These are phyloP conservation scores for Pinus tabuliformis DNA, from an alignment of 75 land plant genomes.

Conservation along the genomic window DNA sequence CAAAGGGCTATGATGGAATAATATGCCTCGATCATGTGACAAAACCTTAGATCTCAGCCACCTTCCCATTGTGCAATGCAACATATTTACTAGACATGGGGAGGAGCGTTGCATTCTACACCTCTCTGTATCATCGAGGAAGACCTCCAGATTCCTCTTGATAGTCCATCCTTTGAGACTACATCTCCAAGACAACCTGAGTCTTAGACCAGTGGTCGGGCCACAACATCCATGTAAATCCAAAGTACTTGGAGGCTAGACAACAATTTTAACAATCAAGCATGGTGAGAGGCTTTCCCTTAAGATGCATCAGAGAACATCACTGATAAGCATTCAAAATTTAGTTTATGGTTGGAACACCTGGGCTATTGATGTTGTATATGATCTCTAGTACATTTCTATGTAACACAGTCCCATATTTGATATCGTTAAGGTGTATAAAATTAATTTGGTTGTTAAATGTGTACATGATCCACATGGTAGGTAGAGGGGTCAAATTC, in stretches of 20 bases:
- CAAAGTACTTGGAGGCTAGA: constrained; percentile 79
- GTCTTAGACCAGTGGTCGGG: constrained; percentile 51
- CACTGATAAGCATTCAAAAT: background rate
- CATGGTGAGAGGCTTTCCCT: constrained; percentile 17
- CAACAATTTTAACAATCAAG: constrained; percentile 39
- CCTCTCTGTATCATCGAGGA: constrained; percentile 73
- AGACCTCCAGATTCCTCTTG: too few relatives aligned
- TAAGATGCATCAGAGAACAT: background rate
- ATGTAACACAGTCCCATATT: background rate
- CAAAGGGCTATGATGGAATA: too few relatives aligned
- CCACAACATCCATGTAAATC: constrained; percentile 93
- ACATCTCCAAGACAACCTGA: constrained; percentile 53
- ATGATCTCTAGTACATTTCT: background rate
- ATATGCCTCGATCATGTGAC: too few relatives aligned
- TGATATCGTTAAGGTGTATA: background rate
- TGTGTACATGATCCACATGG: background rate
- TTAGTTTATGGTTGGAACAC: background rate
- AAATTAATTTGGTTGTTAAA: background rate
- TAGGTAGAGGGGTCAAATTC: constrained; percentile 14
- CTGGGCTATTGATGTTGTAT: background rate
- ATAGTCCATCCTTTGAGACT: too few relatives aligned
- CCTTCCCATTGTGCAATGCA: constrained; percentile 75
- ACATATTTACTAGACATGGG: constrained; percentile 94
- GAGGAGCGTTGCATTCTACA: constrained; percentile 71
- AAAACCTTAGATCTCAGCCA: too few relatives aligned